Percentiles rank a stretch among this genome's conserved stretches.
Evolutionary conservation across 2,329 filamentous ascomycete species (phyloP).

Genomic region (Xylaria sp.): DNA sequence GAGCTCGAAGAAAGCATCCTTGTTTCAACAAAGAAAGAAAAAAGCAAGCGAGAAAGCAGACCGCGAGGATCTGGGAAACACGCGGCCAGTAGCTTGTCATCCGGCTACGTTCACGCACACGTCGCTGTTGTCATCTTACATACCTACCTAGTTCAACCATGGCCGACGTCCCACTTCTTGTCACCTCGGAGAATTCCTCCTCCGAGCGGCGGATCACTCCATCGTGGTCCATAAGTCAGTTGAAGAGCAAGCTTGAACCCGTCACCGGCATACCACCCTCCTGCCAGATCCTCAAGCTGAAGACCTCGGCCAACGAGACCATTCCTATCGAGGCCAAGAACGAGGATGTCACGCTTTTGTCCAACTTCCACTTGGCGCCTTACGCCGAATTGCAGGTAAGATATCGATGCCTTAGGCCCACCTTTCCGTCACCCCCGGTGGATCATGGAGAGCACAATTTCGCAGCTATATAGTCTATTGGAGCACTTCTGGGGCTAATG

Average conservation of each 20-base stretch:
- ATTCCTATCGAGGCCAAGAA: constrained; percentile 75
- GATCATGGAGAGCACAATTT: constrained; percentile 24
- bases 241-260: constrained; percentile 89
- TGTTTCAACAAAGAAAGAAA: constrained; percentile 22
- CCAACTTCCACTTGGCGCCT: constrained; percentile 72
- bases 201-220: constrained; percentile 93
- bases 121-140: constrained; percentile 31
- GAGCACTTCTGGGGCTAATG: constrained; percentile 41
- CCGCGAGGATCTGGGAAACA: constrained; percentile 15
- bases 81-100: constrained; percentile 11
- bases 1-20: constrained; percentile 12
- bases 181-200: constrained; percentile 79
- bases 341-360: constrained; percentile 76
- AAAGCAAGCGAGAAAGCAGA: constrained; percentile 16
- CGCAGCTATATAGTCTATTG: neutral
- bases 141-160: constrained; percentile 54
- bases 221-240: constrained; percentile 85
- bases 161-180: constrained; percentile 79
- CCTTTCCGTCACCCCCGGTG: neutral
- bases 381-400: constrained; percentile 86
- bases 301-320: constrained; percentile 68
- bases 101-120: constrained; percentile 33
- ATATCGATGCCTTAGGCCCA: constrained; percentile 45
- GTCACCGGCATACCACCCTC: constrained; percentile 90
- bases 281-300: constrained; percentile 80